Evolutionary conservation across 371 early-diverging fungal species (phyloP), one percentile per base, ranked within the genome.

Genomic region (Umbelopsis sp.): DNA sequence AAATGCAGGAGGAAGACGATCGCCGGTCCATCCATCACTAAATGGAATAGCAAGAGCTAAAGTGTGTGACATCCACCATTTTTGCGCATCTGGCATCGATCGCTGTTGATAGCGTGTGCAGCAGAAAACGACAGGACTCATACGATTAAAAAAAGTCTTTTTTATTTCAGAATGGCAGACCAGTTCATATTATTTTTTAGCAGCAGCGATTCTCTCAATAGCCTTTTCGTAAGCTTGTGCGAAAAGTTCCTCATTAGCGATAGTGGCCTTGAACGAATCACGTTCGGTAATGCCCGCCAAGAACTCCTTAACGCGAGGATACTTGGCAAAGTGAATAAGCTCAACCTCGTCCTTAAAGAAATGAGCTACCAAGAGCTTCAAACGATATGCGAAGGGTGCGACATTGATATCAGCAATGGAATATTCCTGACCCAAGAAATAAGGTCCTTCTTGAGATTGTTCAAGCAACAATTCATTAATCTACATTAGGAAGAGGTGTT

Each of bases 321-420:
- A 63, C 9, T 70, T 38, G 51, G 73, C 67, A 29, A 77, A 44
- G 7, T 72, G 65, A 18, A 74, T 70, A 37, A 66, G 65, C 22
- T 70, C 57, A 1, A 63, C 74, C 32, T 75, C 69, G 5, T 57
- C 57, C 57, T 57, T 37, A 63, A 76, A 67, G 35, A 63, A 66
- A 1, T 25, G 1, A 10, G 71, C 70, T 50, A 65, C 24, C 24
- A 75, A 32, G 14, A 65, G 69, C 14, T 22, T 24, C 9, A 85
- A 44, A 46, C 86, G 80, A 16, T 66, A 70, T 22, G 78, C 44
- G 69, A 89, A 83, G 38, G 91, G 86, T 4, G 83, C 84, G 18
- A 80, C 66, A 10, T 79, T 79, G 52, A 89, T 69, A 69, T 91
- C 91, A 3, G 89, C 91, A 37, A 86, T 68, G 14, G 86, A 83